Base-by-base conservation (phyloP, 2,329 filamentous ascomycete genomes). In the Phialophora macrospora region DNA sequence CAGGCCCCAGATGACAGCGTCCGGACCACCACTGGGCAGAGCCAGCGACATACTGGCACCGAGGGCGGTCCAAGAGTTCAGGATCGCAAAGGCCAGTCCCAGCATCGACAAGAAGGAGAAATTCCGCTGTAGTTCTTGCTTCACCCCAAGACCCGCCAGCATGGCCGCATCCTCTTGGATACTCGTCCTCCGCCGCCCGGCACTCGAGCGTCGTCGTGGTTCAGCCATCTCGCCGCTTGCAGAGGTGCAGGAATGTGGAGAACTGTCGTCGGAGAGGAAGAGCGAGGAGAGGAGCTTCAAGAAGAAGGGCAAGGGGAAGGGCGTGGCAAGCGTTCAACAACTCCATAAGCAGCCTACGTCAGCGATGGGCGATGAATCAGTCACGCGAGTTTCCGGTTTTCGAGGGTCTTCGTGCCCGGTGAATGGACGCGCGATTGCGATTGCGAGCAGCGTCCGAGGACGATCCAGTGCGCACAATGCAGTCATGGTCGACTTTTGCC, bases 1-100 rank as follows among this genome's bases (percentile, higher is more conserved):
- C 30, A 89, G 77, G 60, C 78, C 90, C 90, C 90, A 93, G 64
- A 93, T 84, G 48, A 93, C 88, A 64, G 88, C 84, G 7, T 85
- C 87, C 22, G 88, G 84, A 0, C 91, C 91, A 49, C 91, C 91
- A 14, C 86, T 89, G 0, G 90, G 88, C 34, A 93, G 80, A 22
- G 87, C 85, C 4, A 89, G 78, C 2, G 81, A 83, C 54, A 88
- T 75, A 62, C 84, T 87, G 1, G 85, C 81, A 2, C 84, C 84
- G 7, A 88, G 77, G 17, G 86, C 85, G 2, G 85, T 87, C 86
- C 86, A 88, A 17, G 85, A 86, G 72, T 88, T 88, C 55, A 88
- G 74, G 70, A 88, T 88, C 12, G 86, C 85, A 73, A 88, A 88
- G 4, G 85, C 86, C 64, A 88, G 78, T 17, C 85, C 85, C 46